Conservation (phyloP, 495 filamentous ascomycete species). For the Neurospora sp. region DNA sequence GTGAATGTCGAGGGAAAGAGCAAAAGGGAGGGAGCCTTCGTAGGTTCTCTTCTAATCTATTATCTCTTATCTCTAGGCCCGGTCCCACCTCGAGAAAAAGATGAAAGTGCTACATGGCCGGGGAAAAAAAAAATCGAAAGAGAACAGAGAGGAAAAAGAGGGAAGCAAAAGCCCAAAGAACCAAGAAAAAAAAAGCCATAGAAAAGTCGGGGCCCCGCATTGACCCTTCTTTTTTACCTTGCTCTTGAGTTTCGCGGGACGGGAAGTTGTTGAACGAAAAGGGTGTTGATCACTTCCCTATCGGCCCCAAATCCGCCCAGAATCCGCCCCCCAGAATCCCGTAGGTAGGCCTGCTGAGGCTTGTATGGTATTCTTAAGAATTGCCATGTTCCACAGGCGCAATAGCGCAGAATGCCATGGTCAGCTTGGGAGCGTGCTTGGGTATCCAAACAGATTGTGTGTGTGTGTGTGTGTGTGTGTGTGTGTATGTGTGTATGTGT, state of each 20-base stretch:
- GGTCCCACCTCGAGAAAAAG: no score
- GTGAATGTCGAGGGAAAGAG: neutral
- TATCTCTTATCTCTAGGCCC: neutral
- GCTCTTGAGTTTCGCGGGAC: no score
- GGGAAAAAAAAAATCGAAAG: neutral
- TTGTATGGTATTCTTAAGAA: slow-evolving; percentile 15
- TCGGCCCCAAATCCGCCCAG: neutral
- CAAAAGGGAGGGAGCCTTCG: neutral
- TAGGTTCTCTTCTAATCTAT: neutral
- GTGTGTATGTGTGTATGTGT: neutral
- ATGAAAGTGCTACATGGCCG: neutral
- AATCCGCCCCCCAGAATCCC: neutral
- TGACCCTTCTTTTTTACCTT: neutral
- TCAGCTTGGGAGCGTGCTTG: neutral
- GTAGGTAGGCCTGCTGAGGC: neutral
- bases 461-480: neutral
- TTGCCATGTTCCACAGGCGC: slow-evolving; percentile 15
- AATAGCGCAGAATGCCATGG: slow-evolving; percentile 5
- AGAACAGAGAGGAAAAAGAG: neutral
- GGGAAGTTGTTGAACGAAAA: neutral
- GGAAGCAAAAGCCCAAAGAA: neutral
- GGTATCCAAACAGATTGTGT: neutral
- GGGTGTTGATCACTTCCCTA: neutral
- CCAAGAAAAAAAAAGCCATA: neutral
- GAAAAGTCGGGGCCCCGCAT: neutral